Evolutionary conservation across 1,284 basidiomycete genomes (phyloP).

Genomic region (Gymnopus androsaceus): DNA sequence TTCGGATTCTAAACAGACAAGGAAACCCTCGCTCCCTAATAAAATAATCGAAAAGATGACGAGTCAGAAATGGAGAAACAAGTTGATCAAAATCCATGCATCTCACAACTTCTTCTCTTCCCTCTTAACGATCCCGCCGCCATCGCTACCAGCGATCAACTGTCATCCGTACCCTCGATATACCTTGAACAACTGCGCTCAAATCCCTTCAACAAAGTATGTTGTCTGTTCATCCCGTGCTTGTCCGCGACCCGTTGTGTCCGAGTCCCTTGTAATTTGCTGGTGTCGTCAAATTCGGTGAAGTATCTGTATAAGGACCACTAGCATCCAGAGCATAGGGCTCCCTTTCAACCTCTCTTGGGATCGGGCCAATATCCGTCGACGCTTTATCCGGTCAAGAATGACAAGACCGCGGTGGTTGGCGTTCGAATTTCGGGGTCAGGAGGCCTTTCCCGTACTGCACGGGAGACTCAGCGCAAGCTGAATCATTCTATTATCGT

Average conservation of each 20-base stretch:
- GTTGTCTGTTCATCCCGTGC: too few relatives aligned
- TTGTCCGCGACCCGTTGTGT: too few relatives aligned
- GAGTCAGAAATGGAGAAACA: background rate
- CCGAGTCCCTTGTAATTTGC: too few relatives aligned
- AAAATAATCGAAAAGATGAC: slow-evolving; percentile 8
- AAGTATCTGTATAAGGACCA: too few relatives aligned
- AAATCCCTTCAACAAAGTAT: slow-evolving; percentile 42
- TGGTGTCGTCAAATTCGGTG: too few relatives aligned
- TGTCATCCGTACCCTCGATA: background rate
- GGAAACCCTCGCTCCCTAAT: slow-evolving; percentile 16
- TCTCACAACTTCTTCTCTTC: slow-evolving; percentile 7
- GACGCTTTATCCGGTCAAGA: too few relatives aligned
- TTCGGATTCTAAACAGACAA: slow-evolving; percentile 5
- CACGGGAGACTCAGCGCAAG: slow-evolving; percentile 75
- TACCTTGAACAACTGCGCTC: slow-evolving; percentile 34
- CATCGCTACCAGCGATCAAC: too few relatives aligned
- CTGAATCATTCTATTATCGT: slow-evolving; percentile 83
- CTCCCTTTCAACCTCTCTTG: too few relatives aligned
- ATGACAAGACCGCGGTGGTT: too few relatives aligned
- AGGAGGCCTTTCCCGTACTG: slow-evolving; percentile 64
- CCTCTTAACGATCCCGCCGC: slow-evolving; percentile 2
- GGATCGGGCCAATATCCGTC: too few relatives aligned
- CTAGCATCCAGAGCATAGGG: too few relatives aligned
- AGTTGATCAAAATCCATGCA: slow-evolving; percentile 10
- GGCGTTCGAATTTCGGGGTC: background rate